These are phyloP conservation scores for Aureobasidium subglaciale DNA, from an alignment of 2,329 filamentous ascomycete genomes.

Conservation along the genomic window DNA sequence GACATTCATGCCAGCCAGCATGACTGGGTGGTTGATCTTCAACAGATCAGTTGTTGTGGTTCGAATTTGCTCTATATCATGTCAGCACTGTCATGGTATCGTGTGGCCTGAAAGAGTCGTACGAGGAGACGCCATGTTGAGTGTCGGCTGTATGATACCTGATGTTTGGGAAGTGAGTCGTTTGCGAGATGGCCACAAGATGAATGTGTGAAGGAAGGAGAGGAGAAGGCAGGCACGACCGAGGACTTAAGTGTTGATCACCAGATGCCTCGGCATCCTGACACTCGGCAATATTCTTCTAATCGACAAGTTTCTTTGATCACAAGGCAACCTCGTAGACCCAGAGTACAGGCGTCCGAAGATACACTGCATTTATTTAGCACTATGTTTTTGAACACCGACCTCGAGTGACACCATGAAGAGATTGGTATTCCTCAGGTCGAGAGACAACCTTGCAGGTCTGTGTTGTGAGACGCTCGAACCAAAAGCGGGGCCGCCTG, in stretches of 20 bases:
- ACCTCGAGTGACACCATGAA: background rate
- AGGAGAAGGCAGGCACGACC: constrained; percentile 5
- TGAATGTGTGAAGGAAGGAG: background rate
- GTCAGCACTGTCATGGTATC: too few relatives aligned
- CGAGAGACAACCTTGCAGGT: background rate
- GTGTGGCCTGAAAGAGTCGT: too few relatives aligned
- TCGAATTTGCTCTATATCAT: constrained; percentile 67
- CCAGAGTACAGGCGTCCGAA: too few relatives aligned
- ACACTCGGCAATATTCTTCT: background rate
- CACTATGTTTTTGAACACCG: too few relatives aligned
- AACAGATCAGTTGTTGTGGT: constrained; percentile 92
- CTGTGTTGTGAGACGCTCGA: background rate
- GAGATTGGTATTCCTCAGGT: background rate
- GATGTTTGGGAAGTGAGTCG: constrained; percentile 13
- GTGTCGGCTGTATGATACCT: background rate
- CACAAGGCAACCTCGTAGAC: too few relatives aligned
- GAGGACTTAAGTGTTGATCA: constrained; percentile 11
- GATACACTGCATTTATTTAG: too few relatives aligned
- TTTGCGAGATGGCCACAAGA: background rate
- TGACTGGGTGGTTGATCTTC: constrained; percentile 92
- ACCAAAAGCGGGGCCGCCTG: background rate
- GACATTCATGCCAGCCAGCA: constrained; percentile 98
- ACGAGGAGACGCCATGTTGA: constrained; percentile 71
- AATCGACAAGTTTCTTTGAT: background rate
- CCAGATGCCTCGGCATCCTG: constrained; percentile 8